Evolutionary conservation across 2,329 filamentous ascomycete genomes (phyloP), one percentile per base, ranked within the genome.

Genomic region (Cryphonectria naterciae): DNA sequence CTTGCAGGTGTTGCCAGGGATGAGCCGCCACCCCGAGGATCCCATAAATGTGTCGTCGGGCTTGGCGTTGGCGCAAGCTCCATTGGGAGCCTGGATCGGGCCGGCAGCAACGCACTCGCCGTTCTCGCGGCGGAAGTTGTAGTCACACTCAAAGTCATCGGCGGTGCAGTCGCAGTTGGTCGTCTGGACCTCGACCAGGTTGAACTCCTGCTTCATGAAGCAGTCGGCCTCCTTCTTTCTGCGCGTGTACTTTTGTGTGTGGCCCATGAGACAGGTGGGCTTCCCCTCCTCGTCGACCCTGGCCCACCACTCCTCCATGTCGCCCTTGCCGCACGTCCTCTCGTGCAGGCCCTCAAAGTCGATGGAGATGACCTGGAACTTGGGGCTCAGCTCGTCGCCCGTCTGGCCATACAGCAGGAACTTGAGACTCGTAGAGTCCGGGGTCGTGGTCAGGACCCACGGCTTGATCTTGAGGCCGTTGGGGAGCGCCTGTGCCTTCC

Each of bases 71-170:
- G 92, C 89, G 81, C 96, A 99, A 39, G 88, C 87, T 10, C 89
- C 93, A 63, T 92, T 87, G 0, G 95, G 94, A 1, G 89, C 83
- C 2, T 85, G 79, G 60, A 97, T 80, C 3, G 87, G 83, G 0
- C 88, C 90, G 37, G 85, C 87, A 10, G 88, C 86, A 35, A 89
- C 85, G 78, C 96, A 98, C 73, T 91, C 86, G 65, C 87, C 88
- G 67, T 88, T 86, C 73, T 95, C 89, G 4, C 88, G 84, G 49
- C 88, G 88, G 71, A 97, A 98, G 80, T 97, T 97, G 85, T 93
- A 97, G 78, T 98, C 95, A 79, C 96, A 99, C 82, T 99, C 96
- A 79, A 97, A 99, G 80, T 99, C 97, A 46, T 86, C 84, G 70
- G 92, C 89, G 0, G 91, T 90, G 81, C 96, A 99, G 56, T 93